These are phyloP conservation scores for Eucommia ulmoides DNA, from an alignment of 257 asterid genomes.

Conservation along the genomic window DNA sequence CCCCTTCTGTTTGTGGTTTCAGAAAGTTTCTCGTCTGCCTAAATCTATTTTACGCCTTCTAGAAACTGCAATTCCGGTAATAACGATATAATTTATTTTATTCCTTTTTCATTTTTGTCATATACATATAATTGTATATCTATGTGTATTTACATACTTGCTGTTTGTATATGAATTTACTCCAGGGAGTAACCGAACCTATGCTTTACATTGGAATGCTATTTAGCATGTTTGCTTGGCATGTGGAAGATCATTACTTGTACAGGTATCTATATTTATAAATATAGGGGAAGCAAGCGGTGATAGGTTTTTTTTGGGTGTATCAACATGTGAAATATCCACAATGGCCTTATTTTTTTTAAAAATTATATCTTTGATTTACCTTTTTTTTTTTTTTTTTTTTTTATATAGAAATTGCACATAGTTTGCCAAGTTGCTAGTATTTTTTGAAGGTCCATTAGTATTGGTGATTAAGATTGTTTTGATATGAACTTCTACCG, in stretches of 20 bases:
- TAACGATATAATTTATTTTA: neutral
- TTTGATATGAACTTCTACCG: no score
- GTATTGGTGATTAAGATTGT: neutral
- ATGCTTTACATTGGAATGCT: slow-evolving; percentile 95
- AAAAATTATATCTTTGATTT: no score
- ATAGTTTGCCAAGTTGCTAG: no score
- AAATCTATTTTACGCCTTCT: slow-evolving; percentile 83
- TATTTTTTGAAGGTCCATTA: neutral
- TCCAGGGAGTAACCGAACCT: slow-evolving; percentile 98
- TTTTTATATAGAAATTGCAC: no score
- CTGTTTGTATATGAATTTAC: slow-evolving; percentile 8
- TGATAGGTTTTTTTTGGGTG: no score
- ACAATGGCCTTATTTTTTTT: no score
- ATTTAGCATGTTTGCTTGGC: slow-evolving; percentile 47
- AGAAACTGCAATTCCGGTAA: slow-evolving; percentile 82
- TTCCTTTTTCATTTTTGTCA: slow-evolving; percentile 3
- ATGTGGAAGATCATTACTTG: slow-evolving; percentile 37
- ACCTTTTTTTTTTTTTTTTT: no score
- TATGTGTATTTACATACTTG: neutral
- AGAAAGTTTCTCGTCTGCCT: slow-evolving; percentile 33
- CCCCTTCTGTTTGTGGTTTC: slow-evolving; percentile 10
- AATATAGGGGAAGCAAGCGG: no score
- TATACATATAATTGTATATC: neutral
- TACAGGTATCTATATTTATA: slow-evolving; percentile 25
- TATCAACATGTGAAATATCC: no score